phyloP scores from a whole-genome alignment of 2,329 filamentous ascomycete species.

The Neopestalotiopsis sp. region DNA sequence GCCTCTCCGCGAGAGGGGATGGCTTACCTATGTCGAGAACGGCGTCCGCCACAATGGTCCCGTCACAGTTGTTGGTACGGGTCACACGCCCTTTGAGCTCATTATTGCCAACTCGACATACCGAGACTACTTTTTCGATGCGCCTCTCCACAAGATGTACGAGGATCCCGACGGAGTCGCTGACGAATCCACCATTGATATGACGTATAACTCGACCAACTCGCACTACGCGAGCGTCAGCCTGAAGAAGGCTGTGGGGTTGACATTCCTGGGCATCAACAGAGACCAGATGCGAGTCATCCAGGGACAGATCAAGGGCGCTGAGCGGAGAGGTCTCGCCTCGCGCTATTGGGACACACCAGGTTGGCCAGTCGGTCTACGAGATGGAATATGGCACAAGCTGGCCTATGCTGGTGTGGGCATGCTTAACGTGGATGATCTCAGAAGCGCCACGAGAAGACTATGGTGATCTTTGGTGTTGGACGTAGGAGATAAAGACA shows the following conservation, averaged over 20 bases:
- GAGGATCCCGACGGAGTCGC: conserved; percentile 39
- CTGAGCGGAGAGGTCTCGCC: conserved; percentile 55
- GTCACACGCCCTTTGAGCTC: conserved; percentile 64
- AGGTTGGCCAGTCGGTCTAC: conserved; percentile 57
- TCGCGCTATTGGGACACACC: conserved; percentile 67
- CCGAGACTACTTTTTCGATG: conserved; percentile 71
- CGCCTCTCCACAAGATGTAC: conserved; percentile 55
- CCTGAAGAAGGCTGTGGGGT: conserved; percentile 54
- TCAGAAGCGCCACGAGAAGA: conserved; percentile 49
- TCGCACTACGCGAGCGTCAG: conserved; percentile 65
- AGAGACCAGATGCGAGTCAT: conserved; percentile 46
- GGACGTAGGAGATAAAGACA: background rate
- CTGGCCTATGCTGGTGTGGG: conserved; percentile 63
- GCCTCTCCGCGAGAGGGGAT: conserved; percentile 64
- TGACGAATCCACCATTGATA: conserved; percentile 12
- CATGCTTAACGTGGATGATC: conserved; percentile 66
- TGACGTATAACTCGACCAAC: conserved; percentile 52
- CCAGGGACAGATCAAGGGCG: conserved; percentile 49
- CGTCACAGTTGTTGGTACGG: conserved; percentile 73
- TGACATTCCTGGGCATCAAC: conserved; percentile 50
- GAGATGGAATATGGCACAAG: conserved; percentile 62
- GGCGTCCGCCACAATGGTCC: conserved; percentile 57
- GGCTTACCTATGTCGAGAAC: conserved; percentile 59
- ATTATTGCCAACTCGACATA: conserved; percentile 58
- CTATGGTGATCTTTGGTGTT: conserved; percentile 40